phyloP scores from a whole-genome alignment of 2,329 filamentous ascomycete species.

The Ilyonectria destructans region DNA sequence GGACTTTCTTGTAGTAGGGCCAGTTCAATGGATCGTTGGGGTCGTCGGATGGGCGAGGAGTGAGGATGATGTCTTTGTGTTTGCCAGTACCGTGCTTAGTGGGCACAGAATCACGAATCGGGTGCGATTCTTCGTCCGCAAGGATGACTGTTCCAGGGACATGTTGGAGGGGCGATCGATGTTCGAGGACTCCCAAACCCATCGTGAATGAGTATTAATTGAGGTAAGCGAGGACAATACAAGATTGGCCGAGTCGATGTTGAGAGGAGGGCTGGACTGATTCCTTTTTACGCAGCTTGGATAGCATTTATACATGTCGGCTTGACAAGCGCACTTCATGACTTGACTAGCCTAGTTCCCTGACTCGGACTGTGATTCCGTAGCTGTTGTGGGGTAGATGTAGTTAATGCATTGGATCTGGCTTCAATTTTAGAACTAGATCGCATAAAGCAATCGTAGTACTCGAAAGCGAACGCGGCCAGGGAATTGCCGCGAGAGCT shows the following conservation, averaged over 20 bases:
- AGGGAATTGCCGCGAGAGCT: no score
- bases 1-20: background rate
- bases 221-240: no score
- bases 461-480: no score
- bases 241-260: background rate
- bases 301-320: no score
- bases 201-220: background rate
- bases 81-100: background rate
- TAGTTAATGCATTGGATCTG: no score
- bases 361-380: no score
- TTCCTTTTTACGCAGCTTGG: no score
- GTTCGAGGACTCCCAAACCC: background rate
- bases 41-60: background rate
- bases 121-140: background rate
- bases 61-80: background rate
- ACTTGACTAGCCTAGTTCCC: no score
- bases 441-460: no score
- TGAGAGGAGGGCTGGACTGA: background rate
- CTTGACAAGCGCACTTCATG: no score
- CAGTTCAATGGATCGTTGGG: slow-evolving; percentile 1
- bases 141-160: slow-evolving; percentile 1
- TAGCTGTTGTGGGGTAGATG: no score
- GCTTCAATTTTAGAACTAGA: no score
- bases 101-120: background rate
- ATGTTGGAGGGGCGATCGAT: background rate